Percentiles rank a stretch among this genome's conserved stretches.
These are phyloP conservation scores for Leccinum variabile DNA, from an alignment of 1,284 basidiomycete genomes.

Conservation along the genomic window DNA sequence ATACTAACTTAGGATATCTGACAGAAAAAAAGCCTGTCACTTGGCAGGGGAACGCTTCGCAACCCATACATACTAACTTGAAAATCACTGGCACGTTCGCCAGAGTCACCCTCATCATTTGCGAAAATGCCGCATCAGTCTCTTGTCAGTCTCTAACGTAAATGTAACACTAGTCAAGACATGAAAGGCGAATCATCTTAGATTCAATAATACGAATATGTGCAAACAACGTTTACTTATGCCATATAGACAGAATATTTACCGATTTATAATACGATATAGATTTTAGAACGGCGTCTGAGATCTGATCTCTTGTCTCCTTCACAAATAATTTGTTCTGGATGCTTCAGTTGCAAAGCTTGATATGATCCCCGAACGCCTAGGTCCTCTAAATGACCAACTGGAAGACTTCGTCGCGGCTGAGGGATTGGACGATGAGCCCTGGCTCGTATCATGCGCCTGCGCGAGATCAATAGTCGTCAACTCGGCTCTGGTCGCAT, in stretches of 20 bases:
- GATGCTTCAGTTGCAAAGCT: background rate
- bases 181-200: background rate
- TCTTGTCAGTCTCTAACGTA: background rate
- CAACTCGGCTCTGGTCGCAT: background rate
- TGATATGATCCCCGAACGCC: background rate
- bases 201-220: background rate
- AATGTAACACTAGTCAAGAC: background rate
- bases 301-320: background rate
- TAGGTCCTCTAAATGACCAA: conserved; percentile 2
- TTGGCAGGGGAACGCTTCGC: too few relatives aligned
- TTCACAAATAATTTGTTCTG: background rate
- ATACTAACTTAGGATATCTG: background rate
- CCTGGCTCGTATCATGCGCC: background rate
- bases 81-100: too few relatives aligned
- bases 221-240: background rate
- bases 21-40: background rate
- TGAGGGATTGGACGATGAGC: background rate
- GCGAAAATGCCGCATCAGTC: too few relatives aligned
- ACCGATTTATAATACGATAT: background rate
- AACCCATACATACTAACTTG: too few relatives aligned
- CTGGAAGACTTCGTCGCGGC: conserved; percentile 1
- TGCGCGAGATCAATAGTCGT: conserved; percentile 1
- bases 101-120: too few relatives aligned
- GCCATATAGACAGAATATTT: background rate
- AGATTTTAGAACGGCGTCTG: background rate